A percentile compares a stretch with the other conserved stretches of the same genome.
These are phyloP conservation scores for Blastocystis sp. DNA, from an alignment of 352 stramenopile species.

Conservation along the genomic window DNA sequence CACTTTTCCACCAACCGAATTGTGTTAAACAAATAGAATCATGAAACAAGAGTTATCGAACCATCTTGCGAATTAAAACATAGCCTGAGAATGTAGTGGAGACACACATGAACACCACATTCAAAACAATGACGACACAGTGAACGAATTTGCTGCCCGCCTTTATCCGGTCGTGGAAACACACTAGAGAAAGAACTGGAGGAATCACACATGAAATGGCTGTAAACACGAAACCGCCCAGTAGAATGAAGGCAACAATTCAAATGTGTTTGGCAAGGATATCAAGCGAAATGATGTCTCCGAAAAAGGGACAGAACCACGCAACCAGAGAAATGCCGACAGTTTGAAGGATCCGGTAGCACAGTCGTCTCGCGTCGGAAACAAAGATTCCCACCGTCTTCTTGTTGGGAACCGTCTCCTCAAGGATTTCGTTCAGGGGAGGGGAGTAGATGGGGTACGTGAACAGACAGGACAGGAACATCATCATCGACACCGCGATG, in stretches of 20 bases:
- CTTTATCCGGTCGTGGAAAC: not conserved
- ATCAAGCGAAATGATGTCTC: conserved; percentile 49
- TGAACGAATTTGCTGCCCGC: not conserved
- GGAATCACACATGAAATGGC: conserved; percentile 44
- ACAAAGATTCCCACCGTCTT: conserved; percentile 25
- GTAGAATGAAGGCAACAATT: not conserved
- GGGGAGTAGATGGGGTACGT: conserved; percentile 53
- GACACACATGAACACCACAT: conserved; percentile 15
- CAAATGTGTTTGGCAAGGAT: not conserved
- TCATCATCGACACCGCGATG: conserved; percentile 46
- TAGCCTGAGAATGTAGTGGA: conserved; percentile 24
- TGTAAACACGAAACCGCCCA: conserved; percentile 49
- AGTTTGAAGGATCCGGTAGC: conserved; percentile 39
- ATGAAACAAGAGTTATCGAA: not conserved
- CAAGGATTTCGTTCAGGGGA: conserved; percentile 34
- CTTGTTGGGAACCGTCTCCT: conserved; percentile 38
- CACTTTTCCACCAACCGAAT: not conserved
- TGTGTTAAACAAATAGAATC: not conserved
- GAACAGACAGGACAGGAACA: conserved; percentile 49
- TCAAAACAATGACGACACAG: not conserved
- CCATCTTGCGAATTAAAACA: conserved; percentile 26
- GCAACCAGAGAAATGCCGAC: conserved; percentile 1
- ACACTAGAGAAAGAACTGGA: conserved; percentile 6
- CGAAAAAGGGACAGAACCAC: conserved; percentile 49
- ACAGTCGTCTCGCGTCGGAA: not conserved